Base-by-base conservation (phyloP, 768 basidiomycete genomes). In the Collybia sordida region DNA sequence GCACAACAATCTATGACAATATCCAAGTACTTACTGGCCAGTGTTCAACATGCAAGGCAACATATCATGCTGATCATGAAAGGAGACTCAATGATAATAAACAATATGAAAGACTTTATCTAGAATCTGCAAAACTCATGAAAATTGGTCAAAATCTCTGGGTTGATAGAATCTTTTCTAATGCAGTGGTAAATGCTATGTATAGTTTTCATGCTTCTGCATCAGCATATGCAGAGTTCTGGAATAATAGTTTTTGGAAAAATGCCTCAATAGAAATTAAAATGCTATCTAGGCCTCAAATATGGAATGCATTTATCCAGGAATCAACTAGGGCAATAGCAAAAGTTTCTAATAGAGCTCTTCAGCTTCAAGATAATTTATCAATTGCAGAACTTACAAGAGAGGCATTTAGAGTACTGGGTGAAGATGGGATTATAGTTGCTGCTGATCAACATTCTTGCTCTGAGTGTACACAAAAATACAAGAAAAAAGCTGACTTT, bases 141-240 rank as follows among this genome's bases (percentile, higher is more conserved):
- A 55, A 58, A 49, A 39, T 58, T 41, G 50, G 53, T 4, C 39
- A 34, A 34, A 43, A 45, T 35, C n/a, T 48, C 6, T 58, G 56
- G 50, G 51, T 55, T 23, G 56, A 58, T 51, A 24, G 39, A 23
- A 19, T 34, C 17, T 53, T 53, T 23, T 56, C 52, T 15, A 46
- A 47, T 24, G 41, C 52, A 35, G 41, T 57, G 14, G 9, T 54
- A n/a, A 54, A 48, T 56, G 50, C 35, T 5, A 50, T 47, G 18
- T 56, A 53, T 34, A 45, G 41, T 35, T 53, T 58, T 27, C 57
- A 55, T 56, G 55, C 51, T 35, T 58, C 55, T 19, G 44, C 49
- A n/a, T n/a, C n/a, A n/a, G n/a, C n/a, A n/a, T n/a, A n/a, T n/a
- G n/a, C n/a, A n/a, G n/a, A n/a, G n/a, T 58, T 56, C 42, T 58